Conservation (phyloP, 2,329 filamentous ascomycete genomes). For the Rhinocladiella mackenziei region DNA sequence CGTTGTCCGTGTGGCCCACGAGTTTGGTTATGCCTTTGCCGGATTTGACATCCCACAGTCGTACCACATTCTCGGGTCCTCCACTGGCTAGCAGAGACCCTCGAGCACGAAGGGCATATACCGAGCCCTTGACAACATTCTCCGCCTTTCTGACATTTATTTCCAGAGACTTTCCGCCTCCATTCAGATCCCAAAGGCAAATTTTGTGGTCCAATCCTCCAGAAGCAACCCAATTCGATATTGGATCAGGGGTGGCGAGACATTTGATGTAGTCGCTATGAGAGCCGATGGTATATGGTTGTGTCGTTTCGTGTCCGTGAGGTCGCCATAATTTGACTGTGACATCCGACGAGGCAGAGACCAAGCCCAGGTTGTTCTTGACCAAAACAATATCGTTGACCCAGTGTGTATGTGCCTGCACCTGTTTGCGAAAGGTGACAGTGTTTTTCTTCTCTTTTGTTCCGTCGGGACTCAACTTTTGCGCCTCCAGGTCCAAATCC, state of each 20-base stretch:
- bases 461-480: constrained; percentile 15
- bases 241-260: constrained; percentile 69
- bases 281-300: constrained; percentile 72
- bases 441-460: constrained; percentile 35
- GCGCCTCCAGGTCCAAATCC: constrained; percentile 74
- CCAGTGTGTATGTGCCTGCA: constrained; percentile 89
- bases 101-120: constrained; percentile 82
- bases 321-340: constrained; percentile 92
- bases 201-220: constrained; percentile 91
- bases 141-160: constrained; percentile 70
- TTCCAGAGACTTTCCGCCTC: constrained; percentile 77
- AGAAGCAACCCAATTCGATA: constrained; percentile 83
- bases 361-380: constrained; percentile 70
- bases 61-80: constrained; percentile 86
- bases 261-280: constrained; percentile 97
- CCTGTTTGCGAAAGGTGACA: constrained; percentile 58
- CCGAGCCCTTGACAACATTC: constrained; percentile 85
- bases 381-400: constrained; percentile 87
- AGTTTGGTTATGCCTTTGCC: constrained; percentile 93
- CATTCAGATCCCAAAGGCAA: constrained; percentile 87
- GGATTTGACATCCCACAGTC: constrained; percentile 84
- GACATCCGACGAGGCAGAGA: constrained; percentile 89
- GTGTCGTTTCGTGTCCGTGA: constrained; percentile 55
- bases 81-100: constrained; percentile 82
- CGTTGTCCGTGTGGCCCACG: constrained; percentile 91